phyloP scores from a whole-genome alignment of 2,329 filamentous ascomycete genomes.

The Paracoccidioides lutzii region DNA sequence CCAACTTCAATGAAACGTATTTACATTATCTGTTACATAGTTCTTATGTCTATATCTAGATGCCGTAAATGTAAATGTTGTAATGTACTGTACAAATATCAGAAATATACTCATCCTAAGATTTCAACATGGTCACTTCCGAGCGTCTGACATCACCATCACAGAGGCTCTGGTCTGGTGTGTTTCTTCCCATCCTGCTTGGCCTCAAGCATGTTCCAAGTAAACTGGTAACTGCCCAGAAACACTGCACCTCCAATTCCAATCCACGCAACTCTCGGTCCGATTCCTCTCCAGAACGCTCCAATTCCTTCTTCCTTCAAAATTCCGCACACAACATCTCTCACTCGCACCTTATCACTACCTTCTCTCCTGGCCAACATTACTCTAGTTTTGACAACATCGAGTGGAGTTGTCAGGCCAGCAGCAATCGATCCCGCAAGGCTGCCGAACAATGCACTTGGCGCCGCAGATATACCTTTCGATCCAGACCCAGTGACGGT shows the following conservation, averaged over 20 bases:
- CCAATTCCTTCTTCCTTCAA: conserved; percentile 36
- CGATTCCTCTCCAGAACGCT: conserved; percentile 42
- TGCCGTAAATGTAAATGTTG: neutral
- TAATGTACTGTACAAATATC: neutral
- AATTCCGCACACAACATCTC: conserved; percentile 50
- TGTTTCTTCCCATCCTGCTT: conserved; percentile 10
- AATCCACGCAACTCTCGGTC: conserved; percentile 86
- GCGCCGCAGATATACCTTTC: conserved; percentile 49
- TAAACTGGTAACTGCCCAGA: conserved; percentile 84
- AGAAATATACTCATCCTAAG: neutral
- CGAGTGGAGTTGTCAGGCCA: conserved; percentile 77
- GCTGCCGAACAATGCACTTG: conserved; percentile 77
- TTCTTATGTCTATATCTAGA: neutral
- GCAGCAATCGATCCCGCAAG: conserved; percentile 75
- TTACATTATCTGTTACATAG: neutral
- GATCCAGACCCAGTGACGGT: conserved; percentile 14
- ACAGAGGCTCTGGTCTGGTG: conserved; percentile 5
- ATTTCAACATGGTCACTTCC: neutral
- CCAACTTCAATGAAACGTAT: neutral
- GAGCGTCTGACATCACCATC: neutral
- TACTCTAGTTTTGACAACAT: conserved; percentile 92
- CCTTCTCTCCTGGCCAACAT: conserved; percentile 68
- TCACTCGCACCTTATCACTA: conserved; percentile 36
- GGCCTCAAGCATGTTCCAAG: conserved; percentile 57
- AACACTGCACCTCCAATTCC: conserved; percentile 90